Evolutionary conservation across 2,329 filamentous ascomycete genomes (phyloP).

Genomic region (Dactylellina leptospora): DNA sequence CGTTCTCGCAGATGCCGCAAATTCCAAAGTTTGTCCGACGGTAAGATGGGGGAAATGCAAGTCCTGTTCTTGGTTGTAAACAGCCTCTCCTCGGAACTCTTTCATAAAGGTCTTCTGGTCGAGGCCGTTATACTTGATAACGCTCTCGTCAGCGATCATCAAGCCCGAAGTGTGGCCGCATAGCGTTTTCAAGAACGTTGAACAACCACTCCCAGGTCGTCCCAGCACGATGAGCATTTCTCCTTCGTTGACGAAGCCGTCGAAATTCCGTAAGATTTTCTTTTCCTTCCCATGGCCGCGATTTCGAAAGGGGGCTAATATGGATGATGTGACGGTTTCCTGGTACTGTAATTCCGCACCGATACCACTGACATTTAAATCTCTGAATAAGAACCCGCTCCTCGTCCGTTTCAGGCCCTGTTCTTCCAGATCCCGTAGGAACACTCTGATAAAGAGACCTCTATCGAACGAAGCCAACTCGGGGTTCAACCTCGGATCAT

Average conservation of each 20-base stretch:
- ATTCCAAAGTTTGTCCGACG: conserved; percentile 65
- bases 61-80: conserved; percentile 66
- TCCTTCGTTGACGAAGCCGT: conserved; percentile 73
- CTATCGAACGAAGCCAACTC: conserved; percentile 15
- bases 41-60: conserved; percentile 64
- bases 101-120: conserved; percentile 34
- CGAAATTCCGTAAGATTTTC: conserved; percentile 64
- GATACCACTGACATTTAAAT: conserved; percentile 24
- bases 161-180: conserved; percentile 29
- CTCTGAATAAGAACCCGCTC: conserved; percentile 24
- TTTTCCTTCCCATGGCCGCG: conserved; percentile 6
- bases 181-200: conserved; percentile 81
- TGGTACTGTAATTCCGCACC: conserved; percentile 43
- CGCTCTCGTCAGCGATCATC: conserved; percentile 6
- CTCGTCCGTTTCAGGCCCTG: conserved; percentile 24
- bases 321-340: conserved; percentile 19
- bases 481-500: conserved; percentile 33
- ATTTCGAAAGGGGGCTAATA: conserved; percentile 8
- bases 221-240: conserved; percentile 90
- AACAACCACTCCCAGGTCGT: conserved; percentile 77
- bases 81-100: conserved; percentile 65
- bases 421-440: conserved; percentile 20
- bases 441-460: conserved; percentile 23
- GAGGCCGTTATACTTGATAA: conserved; percentile 36
- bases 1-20: conserved; percentile 58